Evolutionary conservation across 345 rosid species (phyloP).

Genomic region (Hypericum perforatum): DNA sequence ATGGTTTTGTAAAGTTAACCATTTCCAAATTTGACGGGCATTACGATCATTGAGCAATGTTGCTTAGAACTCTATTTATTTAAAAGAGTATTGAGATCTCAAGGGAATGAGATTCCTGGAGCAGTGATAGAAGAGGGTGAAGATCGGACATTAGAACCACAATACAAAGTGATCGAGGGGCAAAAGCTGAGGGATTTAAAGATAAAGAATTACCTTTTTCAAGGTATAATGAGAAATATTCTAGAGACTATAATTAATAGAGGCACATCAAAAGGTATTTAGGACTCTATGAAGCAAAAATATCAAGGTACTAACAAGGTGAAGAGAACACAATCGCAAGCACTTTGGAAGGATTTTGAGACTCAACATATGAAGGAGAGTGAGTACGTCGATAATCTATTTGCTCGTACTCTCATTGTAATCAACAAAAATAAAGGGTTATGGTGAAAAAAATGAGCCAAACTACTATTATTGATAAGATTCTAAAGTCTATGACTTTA

Average conservation of each 20-base stretch:
- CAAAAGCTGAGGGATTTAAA: too few species aligned
- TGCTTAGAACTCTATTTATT: neutral
- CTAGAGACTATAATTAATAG: too few species aligned
- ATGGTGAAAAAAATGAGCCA: neutral
- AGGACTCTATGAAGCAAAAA: too few species aligned
- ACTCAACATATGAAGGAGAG: neutral
- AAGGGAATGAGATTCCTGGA: neutral
- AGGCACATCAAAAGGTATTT: too few species aligned
- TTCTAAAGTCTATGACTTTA: neutral
- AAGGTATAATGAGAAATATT: too few species aligned
- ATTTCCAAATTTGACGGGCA: neutral
- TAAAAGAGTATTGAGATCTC: neutral
- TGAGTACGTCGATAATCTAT: neutral
- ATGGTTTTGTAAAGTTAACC: neutral
- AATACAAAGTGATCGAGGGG: neutral
- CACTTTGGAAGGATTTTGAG: neutral
- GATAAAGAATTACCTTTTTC: too few species aligned
- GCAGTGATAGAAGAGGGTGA: neutral
- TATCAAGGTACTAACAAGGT: too few species aligned
- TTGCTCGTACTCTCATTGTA: neutral
- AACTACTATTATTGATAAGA: neutral
- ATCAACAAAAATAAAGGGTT: neutral
- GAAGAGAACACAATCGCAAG: neutral
- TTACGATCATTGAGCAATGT: conserved; percentile 3
- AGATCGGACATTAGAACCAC: neutral